These are phyloP conservation scores for Heterobasidion annosum DNA, from an alignment of 1,284 basidiomycete genomes.

Conservation along the genomic window DNA sequence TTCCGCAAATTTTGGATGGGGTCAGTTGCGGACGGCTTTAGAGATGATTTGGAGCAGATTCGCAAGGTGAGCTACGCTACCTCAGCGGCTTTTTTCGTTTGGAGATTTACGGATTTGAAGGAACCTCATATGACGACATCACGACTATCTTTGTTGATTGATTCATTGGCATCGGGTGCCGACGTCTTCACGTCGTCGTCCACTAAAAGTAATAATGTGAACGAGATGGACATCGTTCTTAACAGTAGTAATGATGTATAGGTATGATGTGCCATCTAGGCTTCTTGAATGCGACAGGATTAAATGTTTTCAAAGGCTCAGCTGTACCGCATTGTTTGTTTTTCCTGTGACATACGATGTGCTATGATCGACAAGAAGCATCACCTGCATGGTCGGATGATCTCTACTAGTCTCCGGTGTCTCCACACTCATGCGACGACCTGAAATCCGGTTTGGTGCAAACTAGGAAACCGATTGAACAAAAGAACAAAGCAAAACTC, in stretches of 20 bases:
- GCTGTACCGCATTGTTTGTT: too few relatives aligned
- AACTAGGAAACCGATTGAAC: too few relatives aligned
- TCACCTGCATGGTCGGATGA: too few relatives aligned
- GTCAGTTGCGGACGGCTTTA: slow-evolving; percentile 68
- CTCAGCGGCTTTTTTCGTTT: not conserved
- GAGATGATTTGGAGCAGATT: slow-evolving; percentile 68
- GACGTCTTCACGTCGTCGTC: slow-evolving; percentile 49
- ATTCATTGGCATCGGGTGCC: slow-evolving; percentile 68
- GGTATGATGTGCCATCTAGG: not conserved
- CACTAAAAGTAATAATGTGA: slow-evolving; percentile 20
- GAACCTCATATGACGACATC: slow-evolving; percentile 63
- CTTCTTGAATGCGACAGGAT: too few relatives aligned
- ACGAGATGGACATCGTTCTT: slow-evolving; percentile 45
- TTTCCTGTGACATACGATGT: too few relatives aligned
- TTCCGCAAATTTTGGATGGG: slow-evolving; percentile 79
- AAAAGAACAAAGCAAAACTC: too few relatives aligned
- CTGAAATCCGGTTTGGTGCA: too few relatives aligned
- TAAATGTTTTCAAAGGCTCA: too few relatives aligned
- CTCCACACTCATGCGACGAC: too few relatives aligned
- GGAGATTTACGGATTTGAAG: slow-evolving; percentile 24
- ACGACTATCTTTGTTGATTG: slow-evolving; percentile 60
- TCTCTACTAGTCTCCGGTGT: too few relatives aligned
- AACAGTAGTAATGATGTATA: slow-evolving; percentile 5
- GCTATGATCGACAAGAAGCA: too few relatives aligned
- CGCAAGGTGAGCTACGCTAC: slow-evolving; percentile 46